Base-by-base conservation (phyloP, 2,329 filamentous ascomycete species). In the Botrytis deweyae region DNA sequence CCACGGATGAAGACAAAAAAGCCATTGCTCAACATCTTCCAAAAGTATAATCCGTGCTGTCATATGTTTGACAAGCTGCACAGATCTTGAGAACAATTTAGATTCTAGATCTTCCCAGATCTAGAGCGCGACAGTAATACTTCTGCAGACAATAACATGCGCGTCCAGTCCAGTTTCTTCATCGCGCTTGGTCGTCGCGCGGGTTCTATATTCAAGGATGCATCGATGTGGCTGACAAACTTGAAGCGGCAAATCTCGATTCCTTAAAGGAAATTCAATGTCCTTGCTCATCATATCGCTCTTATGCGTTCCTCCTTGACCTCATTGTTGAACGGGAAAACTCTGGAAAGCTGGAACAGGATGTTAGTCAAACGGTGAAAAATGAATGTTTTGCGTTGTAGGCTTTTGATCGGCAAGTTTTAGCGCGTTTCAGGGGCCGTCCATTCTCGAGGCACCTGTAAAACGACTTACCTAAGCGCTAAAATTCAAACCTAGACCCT, bases 371-470 rank as follows among this genome's bases (percentile, higher is more conserved):
- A 55, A 55, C 49, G 49, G 25, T n/a, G 25, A 55, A n/a, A 55
- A 55, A 55, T 58, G 52, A 58, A 58, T 55, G 25, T 55, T 55
- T 55, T 38, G 46, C 18, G 46, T 68, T 42, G 52, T 58, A 58
- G 29, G 63, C 62, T 66, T 66, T 14, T 55, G 25, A 29, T 68
- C 46, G 46, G 33, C 46, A 55, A 55, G 36, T n/a, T 68, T 52
- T 40, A 68, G 65, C 46, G 25, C 18, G 65, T 55, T 40, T 55
- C 36, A 40, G 22, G 33, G 22, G 46, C 46, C 33, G 16, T 67
- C 4, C 14, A 40, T 46, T 40, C 9, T 25, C 29, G 9, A 33
- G n/a, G 29, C 44, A 63, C 61, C 36, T 29, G 9, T n/a, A 40
- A 44, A 40, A n/a, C 4, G 52, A 58, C 52, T 29, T 58, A 64